phyloP scores from a whole-genome alignment of 1,139 yeast genomes.

The Zygoascus sp. region DNA sequence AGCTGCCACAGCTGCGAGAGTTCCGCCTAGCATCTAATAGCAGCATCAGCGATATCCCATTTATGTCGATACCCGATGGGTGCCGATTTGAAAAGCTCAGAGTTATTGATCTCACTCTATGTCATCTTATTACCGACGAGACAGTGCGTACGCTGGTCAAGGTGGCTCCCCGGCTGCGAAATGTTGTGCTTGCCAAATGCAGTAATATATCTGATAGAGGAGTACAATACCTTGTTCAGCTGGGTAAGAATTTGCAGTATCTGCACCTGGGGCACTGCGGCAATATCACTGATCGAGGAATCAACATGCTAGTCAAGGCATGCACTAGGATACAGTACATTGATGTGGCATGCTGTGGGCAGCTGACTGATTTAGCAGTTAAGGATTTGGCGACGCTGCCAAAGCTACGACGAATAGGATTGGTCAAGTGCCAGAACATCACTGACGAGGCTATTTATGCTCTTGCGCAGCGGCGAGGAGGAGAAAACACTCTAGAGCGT shows the following conservation, averaged over 20 bases:
- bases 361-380: conserved; percentile 79
- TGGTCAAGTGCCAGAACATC: conserved; percentile 85
- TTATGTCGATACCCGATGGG: conserved; percentile 15
- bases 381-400: conserved; percentile 74
- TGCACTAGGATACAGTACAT: conserved; percentile 89
- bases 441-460: conserved; percentile 83
- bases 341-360: conserved; percentile 91
- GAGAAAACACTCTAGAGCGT: conserved; percentile 71
- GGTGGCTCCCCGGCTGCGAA: conserved; percentile 80
- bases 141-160: conserved; percentile 67
- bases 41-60: conserved; percentile 62
- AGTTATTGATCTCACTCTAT: conserved; percentile 79
- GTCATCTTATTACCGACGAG: conserved; percentile 75
- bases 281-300: conserved; percentile 85
- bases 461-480: conserved; percentile 67
- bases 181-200: conserved; percentile 87
- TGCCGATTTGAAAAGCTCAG: conserved; percentile 52
- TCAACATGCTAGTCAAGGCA: conserved; percentile 63
- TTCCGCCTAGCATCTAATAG: conserved; percentile 74
- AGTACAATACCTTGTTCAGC: conserved; percentile 60
- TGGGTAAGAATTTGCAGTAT: conserved; percentile 82
- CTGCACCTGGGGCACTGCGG: conserved; percentile 93
- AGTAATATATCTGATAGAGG: conserved; percentile 81
- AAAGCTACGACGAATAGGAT: conserved; percentile 81
- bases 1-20: conserved; percentile 70